phyloP scores from a whole-genome alignment of 208 protist species.

The Leishmania mexicana region DNA sequence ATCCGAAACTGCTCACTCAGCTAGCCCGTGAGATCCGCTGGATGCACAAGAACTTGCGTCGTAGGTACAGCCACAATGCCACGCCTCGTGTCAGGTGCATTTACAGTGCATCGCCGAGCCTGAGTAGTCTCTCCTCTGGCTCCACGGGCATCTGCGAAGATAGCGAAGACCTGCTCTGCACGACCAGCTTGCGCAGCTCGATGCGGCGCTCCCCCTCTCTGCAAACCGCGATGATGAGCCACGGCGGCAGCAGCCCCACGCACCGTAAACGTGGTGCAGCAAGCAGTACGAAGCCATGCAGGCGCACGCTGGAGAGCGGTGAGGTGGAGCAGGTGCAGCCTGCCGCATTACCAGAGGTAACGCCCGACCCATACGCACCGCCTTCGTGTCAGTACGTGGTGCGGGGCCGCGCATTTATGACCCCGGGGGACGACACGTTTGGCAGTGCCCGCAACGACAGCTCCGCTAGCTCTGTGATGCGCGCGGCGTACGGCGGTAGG shows the following conservation, averaged over 20 bases:
- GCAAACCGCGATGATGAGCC: background rate
- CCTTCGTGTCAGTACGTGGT: slow-evolving; percentile 19
- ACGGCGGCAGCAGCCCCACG: background rate
- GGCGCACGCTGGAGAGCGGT: slow-evolving; percentile 12
- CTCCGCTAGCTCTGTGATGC: background rate
- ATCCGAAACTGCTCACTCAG: slow-evolving; percentile 20
- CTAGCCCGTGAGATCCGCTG: slow-evolving; percentile 25
- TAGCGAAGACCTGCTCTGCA: slow-evolving; percentile 9
- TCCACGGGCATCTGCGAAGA: background rate
- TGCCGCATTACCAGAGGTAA: background rate
- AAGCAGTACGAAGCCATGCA: background rate
- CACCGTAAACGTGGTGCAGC: no score
- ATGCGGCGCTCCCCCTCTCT: slow-evolving; percentile 8
- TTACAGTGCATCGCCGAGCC: background rate
- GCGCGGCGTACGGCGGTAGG: background rate
- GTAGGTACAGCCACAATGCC: background rate
- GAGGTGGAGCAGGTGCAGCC: slow-evolving; percentile 15
- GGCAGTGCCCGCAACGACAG: background rate
- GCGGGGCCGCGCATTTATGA: background rate
- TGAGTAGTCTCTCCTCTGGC: background rate
- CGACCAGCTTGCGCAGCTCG: slow-evolving; percentile 18
- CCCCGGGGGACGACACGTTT: background rate
- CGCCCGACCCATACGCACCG: slow-evolving; percentile 17
- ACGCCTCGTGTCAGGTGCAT: background rate
- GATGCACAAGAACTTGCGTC: slow-evolving; percentile 28